These are phyloP conservation scores for Mortierella sp. DNA, from an alignment of 371 early-diverging fungal genomes.

Conservation along the genomic window DNA sequence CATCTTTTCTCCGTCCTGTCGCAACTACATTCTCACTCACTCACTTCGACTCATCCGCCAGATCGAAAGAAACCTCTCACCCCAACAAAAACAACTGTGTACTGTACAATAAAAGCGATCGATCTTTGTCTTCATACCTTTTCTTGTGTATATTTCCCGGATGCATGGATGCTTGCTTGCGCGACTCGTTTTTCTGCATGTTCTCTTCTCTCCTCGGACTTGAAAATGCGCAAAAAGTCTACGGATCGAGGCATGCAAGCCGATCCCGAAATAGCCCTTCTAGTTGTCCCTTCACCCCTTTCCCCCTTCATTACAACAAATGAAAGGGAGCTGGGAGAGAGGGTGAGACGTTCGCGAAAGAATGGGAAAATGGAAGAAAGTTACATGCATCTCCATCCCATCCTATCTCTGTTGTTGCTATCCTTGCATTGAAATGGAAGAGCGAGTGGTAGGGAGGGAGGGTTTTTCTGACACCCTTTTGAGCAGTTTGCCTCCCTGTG, in stretches of 20 bases:
- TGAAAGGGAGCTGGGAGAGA: not conserved
- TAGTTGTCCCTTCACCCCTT: not conserved
- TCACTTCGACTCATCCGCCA: not conserved
- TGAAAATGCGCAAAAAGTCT: not conserved
- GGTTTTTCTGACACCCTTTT: not conserved
- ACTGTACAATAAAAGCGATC: not conserved
- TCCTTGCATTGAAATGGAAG: not conserved
- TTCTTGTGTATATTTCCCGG: too few relatives aligned
- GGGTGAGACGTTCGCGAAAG: not conserved
- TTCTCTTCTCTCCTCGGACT: not conserved
- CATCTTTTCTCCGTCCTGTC: not conserved
- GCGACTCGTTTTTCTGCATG: not conserved
- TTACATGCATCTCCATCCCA: not conserved
- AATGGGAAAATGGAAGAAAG: not conserved
- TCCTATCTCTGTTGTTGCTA: not conserved
- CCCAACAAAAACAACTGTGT: not conserved
- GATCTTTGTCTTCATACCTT: not conserved
- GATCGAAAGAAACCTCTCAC: not conserved
- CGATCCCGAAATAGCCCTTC: not conserved
- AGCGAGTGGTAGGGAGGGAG: not conserved
- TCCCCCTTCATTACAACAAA: conserved; percentile 1
- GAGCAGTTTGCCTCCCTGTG: not conserved
- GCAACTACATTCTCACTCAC: not conserved
- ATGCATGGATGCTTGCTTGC: too few relatives aligned
- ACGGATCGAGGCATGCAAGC: not conserved